A percentile compares a stretch with the other conserved stretches of the same genome.
These are phyloP conservation scores for Aspergillus thermomutatus DNA, from an alignment of 2,329 filamentous ascomycete species.

Conservation along the genomic window DNA sequence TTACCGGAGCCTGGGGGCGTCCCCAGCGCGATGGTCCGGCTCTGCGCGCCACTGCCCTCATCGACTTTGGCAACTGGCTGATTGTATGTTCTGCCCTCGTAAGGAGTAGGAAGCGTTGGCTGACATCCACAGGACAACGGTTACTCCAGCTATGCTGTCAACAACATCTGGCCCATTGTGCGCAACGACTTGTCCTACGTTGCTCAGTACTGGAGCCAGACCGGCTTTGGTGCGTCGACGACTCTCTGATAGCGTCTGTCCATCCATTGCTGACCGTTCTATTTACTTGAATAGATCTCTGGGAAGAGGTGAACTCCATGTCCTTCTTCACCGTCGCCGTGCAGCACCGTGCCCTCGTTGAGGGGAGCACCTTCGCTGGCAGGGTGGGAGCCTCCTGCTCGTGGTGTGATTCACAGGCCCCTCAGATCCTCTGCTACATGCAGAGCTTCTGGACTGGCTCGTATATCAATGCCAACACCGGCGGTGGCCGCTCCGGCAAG, in stretches of 20 bases:
- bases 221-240: conserved; percentile 52
- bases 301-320: conserved; percentile 74
- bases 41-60: conserved; percentile 69
- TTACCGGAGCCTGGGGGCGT: conserved; percentile 66
- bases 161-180: conserved; percentile 68
- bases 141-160: conserved; percentile 48
- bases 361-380: conserved; percentile 63
- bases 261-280: neutral
- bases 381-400: conserved; percentile 59
- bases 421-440: conserved; percentile 69
- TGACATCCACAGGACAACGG: conserved; percentile 49
- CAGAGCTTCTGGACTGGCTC: conserved; percentile 68
- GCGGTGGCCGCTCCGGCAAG: conserved; percentile 62
- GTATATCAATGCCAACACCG: conserved; percentile 66
- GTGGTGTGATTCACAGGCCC: conserved; percentile 62
- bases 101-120: neutral
- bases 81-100: conserved; percentile 35
- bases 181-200: conserved; percentile 74
- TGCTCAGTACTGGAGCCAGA: conserved; percentile 48
- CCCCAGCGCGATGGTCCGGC: conserved; percentile 79
- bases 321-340: conserved; percentile 75
- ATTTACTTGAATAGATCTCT: conserved; percentile 53
- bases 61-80: conserved; percentile 70
- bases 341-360: conserved; percentile 61
- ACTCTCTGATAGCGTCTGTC: neutral